Evolutionary conservation across 2,329 filamentous ascomycete species (phyloP).

Genomic region (Tolypocladium album): DNA sequence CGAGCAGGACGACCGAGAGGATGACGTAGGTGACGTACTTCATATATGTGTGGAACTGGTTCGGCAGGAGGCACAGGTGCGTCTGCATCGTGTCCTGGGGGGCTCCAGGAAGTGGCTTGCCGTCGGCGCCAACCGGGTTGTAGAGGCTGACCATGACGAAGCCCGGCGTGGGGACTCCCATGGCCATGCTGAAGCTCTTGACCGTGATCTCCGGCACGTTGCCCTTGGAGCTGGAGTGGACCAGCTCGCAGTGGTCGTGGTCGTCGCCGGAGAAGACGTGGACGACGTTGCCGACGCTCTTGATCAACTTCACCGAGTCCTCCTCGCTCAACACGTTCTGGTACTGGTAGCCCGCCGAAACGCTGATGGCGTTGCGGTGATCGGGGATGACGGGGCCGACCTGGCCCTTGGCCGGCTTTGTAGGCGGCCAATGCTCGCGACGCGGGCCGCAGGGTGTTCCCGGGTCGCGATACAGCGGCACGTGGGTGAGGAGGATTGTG

Average conservation of each 20-base stretch:
- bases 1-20: constrained; percentile 37
- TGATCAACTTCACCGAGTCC: constrained; percentile 65
- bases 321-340: constrained; percentile 80
- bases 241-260: constrained; percentile 92
- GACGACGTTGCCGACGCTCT: constrained; percentile 68
- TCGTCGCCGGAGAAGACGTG: constrained; percentile 94
- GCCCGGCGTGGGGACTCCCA: constrained; percentile 82
- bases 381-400: constrained; percentile 44
- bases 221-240: constrained; percentile 59
- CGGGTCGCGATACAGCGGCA: constrained; percentile 73
- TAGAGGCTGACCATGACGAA: constrained; percentile 84
- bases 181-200: constrained; percentile 91
- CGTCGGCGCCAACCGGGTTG: constrained; percentile 68
- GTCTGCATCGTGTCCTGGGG: constrained; percentile 62
- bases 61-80: constrained; percentile 81
- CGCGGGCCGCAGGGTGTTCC: constrained; percentile 81
- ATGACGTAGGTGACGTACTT: constrained; percentile 59
- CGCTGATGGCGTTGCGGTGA: constrained; percentile 65
- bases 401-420: constrained; percentile 49
- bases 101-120: constrained; percentile 32
- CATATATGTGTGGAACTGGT: constrained; percentile 76
- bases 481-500: constrained; percentile 81
- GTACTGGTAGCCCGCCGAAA: constrained; percentile 82
- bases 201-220: constrained; percentile 78
- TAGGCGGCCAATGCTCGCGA: constrained; percentile 73